Percentiles rank a stretch among this genome's conserved stretches.
Conservation (phyloP, 2,329 filamentous ascomycete species). For the Sporothrix humicola region DNA sequence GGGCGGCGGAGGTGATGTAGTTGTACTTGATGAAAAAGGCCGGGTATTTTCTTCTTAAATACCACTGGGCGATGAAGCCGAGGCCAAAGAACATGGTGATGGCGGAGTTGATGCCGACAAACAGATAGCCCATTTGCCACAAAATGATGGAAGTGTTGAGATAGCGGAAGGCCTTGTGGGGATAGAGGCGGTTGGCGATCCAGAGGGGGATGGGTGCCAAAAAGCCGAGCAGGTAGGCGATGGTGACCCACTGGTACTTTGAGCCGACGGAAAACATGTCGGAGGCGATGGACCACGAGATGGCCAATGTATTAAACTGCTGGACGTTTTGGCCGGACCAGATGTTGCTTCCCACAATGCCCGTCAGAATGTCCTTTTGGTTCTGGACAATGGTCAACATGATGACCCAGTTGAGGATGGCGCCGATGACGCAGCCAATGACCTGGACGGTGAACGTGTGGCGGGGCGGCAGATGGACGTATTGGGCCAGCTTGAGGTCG, state of each 20-base stretch:
- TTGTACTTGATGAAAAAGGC: slow-evolving; percentile 50
- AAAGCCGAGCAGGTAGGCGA: slow-evolving; percentile 52
- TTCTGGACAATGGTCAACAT: slow-evolving; percentile 47
- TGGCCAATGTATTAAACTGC: slow-evolving; percentile 37
- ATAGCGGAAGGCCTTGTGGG: slow-evolving; percentile 67
- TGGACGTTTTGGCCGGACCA: slow-evolving; percentile 52
- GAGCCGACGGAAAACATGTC: slow-evolving; percentile 59
- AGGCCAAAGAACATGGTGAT: slow-evolving; percentile 42
- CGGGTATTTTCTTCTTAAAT: slow-evolving; percentile 46
- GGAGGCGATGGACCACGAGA: slow-evolving; percentile 33
- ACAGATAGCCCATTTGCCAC: slow-evolving; percentile 40
- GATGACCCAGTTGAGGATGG: slow-evolving; percentile 55
- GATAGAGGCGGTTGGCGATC: slow-evolving; percentile 59
- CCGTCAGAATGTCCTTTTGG: slow-evolving; percentile 46
- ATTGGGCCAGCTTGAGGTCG: slow-evolving; percentile 49
- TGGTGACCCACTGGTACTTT: slow-evolving; percentile 70
- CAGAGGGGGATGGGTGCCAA: slow-evolving; percentile 51
- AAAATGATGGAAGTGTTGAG: slow-evolving; percentile 47
- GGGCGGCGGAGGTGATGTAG: slow-evolving; percentile 49
- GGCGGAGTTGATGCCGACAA: slow-evolving; percentile 48
- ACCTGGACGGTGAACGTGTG: slow-evolving; percentile 54
- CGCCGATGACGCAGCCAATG: slow-evolving; percentile 46
- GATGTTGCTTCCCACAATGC: slow-evolving; percentile 48
- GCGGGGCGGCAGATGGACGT: slow-evolving; percentile 48
- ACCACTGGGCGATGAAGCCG: slow-evolving; percentile 45